A percentile compares a stretch with the other conserved stretches of the same genome.
Evolutionary conservation across 169 alveolate species (phyloP).

Genomic region (Plasmodium gaboni): DNA sequence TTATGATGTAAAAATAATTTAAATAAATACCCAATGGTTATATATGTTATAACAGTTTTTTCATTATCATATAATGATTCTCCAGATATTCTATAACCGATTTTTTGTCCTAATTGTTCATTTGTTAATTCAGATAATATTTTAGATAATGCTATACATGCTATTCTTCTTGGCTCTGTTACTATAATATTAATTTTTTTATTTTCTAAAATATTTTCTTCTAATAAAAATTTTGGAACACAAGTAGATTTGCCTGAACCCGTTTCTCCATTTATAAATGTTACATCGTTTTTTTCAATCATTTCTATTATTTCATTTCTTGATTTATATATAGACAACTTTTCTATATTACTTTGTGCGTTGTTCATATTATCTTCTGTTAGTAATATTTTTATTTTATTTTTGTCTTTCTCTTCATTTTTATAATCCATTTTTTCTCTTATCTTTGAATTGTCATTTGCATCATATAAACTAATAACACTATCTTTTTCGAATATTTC

Average conservation of each 20-base stretch:
- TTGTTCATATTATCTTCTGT: slow-evolving; percentile 31
- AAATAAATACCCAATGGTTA: slow-evolving; percentile 93
- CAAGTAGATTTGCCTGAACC: slow-evolving; percentile 91
- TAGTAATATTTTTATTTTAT: slow-evolving; percentile 5
- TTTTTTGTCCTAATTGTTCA: slow-evolving; percentile 85
- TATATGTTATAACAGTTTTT: slow-evolving; percentile 87
- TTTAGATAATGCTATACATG: slow-evolving; percentile 90
- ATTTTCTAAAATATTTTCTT: slow-evolving; percentile 11
- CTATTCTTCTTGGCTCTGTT: slow-evolving; percentile 91
- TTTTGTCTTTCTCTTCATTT: not conserved
- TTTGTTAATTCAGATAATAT: slow-evolving; percentile 85
- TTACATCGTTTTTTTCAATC: slow-evolving; percentile 88
- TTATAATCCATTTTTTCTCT: no score
- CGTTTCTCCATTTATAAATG: slow-evolving; percentile 94
- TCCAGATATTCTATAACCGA: slow-evolving; percentile 91
- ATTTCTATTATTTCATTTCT: slow-evolving; percentile 24
- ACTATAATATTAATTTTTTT: slow-evolving; percentile 81
- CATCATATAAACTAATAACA: no score
- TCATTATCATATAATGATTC: slow-evolving; percentile 77
- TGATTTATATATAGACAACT: slow-evolving; percentile 26
- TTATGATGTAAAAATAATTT: slow-evolving; percentile 88
- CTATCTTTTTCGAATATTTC: no score
- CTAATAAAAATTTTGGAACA: slow-evolving; percentile 76
- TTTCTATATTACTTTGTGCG: slow-evolving; percentile 40
- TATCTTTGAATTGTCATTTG: no score